A percentile compares a stretch with the other conserved stretches of the same genome.
Evolutionary conservation across 1,139 yeast genomes (phyloP).

Genomic region (Yamadazyma friedrichii): DNA sequence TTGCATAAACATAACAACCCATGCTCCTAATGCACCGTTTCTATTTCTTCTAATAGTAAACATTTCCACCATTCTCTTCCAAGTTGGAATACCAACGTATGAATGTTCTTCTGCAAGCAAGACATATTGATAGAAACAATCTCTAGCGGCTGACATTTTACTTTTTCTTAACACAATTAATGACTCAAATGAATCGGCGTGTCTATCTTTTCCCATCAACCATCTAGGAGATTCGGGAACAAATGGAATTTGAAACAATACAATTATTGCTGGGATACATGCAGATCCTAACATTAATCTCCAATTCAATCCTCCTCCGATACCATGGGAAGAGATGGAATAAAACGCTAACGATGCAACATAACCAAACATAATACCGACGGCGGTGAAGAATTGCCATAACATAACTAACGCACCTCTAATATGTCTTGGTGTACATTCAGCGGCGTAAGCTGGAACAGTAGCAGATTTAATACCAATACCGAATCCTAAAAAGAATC

Average conservation of each 20-base stretch:
- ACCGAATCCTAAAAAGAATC: slow-evolving; percentile 74
- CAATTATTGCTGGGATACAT: slow-evolving; percentile 67
- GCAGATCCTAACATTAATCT: slow-evolving; percentile 81
- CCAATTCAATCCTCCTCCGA: slow-evolving; percentile 62
- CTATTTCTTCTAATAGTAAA: slow-evolving; percentile 75
- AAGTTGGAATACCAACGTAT: slow-evolving; percentile 51
- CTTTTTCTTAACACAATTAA: slow-evolving; percentile 49
- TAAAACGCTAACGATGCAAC: slow-evolving; percentile 63
- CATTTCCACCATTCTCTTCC: slow-evolving; percentile 52
- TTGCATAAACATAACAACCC: slow-evolving; percentile 86
- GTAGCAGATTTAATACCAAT: slow-evolving; percentile 81
- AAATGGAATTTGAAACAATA: slow-evolving; percentile 64
- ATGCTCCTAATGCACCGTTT: slow-evolving; percentile 78
- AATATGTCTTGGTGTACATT: slow-evolving; percentile 71
- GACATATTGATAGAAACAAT: slow-evolving; percentile 68
- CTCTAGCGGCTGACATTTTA: slow-evolving; percentile 69
- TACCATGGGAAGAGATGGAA: slow-evolving; percentile 31
- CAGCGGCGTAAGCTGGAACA: slow-evolving; percentile 80
- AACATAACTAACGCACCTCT: slow-evolving; percentile 83
- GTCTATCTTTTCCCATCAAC: slow-evolving; percentile 68
- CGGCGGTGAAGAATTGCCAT: slow-evolving; percentile 89
- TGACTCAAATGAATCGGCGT: slow-evolving; percentile 55
- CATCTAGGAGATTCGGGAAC: slow-evolving; percentile 83
- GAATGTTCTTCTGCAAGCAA: slow-evolving; percentile 66
- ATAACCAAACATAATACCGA: slow-evolving; percentile 82